Evolutionary conservation across 2,329 filamentous ascomycete species (phyloP).

Genomic region (Colletotrichum eleusines): DNA sequence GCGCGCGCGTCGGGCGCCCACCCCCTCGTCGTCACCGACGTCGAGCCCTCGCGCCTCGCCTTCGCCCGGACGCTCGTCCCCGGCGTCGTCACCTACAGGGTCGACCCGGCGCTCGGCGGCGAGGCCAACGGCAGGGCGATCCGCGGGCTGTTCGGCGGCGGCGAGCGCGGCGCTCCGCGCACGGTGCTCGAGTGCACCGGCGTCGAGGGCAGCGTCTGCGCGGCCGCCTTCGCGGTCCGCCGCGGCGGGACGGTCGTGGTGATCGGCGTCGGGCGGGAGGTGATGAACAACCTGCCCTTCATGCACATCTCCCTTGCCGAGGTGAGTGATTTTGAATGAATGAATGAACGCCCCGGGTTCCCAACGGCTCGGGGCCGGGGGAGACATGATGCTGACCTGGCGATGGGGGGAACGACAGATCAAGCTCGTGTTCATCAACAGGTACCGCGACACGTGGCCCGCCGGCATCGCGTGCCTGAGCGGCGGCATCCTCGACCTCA

Average conservation of each 20-base stretch:
- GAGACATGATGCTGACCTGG: slow-evolving; percentile 21
- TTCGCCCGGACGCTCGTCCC: slow-evolving; percentile 72
- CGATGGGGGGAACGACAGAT: slow-evolving; percentile 57
- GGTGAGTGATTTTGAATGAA: too few species aligned
- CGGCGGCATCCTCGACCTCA: slow-evolving; percentile 71
- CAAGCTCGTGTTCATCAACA: slow-evolving; percentile 77
- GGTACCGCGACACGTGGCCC: slow-evolving; percentile 78
- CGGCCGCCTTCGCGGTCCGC: slow-evolving; percentile 67
- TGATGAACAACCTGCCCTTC: slow-evolving; percentile 75
- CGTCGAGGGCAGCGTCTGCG: slow-evolving; percentile 72
- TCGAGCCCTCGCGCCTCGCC: slow-evolving; percentile 66
- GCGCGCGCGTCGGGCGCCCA: slow-evolving; percentile 72
- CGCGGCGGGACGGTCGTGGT: slow-evolving; percentile 72
- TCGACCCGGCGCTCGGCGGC: slow-evolving; percentile 58
- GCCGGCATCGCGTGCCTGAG: slow-evolving; percentile 71
- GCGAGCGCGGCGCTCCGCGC: slow-evolving; percentile 68
- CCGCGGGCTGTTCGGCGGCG: slow-evolving; percentile 63
- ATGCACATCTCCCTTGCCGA: slow-evolving; percentile 75
- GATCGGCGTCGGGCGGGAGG: slow-evolving; percentile 71
- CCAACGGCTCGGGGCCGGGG: accelerated
- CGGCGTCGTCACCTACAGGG: slow-evolving; percentile 64
- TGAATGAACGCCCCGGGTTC: accelerated
- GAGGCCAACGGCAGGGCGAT: slow-evolving; percentile 65
- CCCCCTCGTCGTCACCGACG: slow-evolving; percentile 73
- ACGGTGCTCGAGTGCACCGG: slow-evolving; percentile 75